Percentiles rank a stretch among this genome's conserved stretches.
Conservation (phyloP, 108 stramenopile species). For the Asterionellopsis glacialis region DNA sequence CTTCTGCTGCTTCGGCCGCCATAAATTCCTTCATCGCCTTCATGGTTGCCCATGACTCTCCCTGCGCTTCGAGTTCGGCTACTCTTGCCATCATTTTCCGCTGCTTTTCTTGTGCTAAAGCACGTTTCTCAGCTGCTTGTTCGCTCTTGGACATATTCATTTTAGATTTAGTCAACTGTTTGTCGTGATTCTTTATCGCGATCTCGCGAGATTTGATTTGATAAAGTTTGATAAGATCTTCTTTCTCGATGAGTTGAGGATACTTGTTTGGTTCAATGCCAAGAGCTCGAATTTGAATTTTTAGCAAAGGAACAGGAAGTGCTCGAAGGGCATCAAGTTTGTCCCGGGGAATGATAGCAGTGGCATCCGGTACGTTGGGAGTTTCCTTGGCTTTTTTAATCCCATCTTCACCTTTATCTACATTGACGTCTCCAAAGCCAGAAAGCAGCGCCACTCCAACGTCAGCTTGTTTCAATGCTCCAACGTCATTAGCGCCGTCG, state of each 20-base stretch:
- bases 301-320: conserved; percentile 50
- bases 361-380: conserved; percentile 9
- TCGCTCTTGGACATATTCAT: conserved; percentile 56
- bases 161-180: conserved; percentile 43
- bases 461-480: conserved; percentile 89
- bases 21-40: conserved; percentile 84
- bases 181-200: conserved; percentile 53
- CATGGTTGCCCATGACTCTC: conserved; percentile 75
- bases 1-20: conserved; percentile 59
- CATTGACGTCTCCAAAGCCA: conserved; percentile 93
- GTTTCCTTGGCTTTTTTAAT: conserved; percentile 28
- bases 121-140: conserved; percentile 42
- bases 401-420: conserved; percentile 63
- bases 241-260: conserved; percentile 74
- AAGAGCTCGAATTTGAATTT: conserved; percentile 54
- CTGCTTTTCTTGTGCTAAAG: conserved; percentile 61
- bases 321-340: conserved; percentile 43
- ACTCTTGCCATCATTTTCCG: conserved; percentile 49
- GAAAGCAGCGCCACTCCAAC: conserved; percentile 92
- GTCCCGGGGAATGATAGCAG: conserved; percentile 60
- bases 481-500: conserved; percentile 95
- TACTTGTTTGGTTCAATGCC: conserved; percentile 81
- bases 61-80: conserved; percentile 73
- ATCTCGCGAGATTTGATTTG: conserved; percentile 72
- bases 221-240: conserved; percentile 77